Evolutionary conservation across 2,329 filamentous ascomycete species (phyloP), one percentile per base, ranked within the genome.

Genomic region (Arthrocladium fulminans): DNA sequence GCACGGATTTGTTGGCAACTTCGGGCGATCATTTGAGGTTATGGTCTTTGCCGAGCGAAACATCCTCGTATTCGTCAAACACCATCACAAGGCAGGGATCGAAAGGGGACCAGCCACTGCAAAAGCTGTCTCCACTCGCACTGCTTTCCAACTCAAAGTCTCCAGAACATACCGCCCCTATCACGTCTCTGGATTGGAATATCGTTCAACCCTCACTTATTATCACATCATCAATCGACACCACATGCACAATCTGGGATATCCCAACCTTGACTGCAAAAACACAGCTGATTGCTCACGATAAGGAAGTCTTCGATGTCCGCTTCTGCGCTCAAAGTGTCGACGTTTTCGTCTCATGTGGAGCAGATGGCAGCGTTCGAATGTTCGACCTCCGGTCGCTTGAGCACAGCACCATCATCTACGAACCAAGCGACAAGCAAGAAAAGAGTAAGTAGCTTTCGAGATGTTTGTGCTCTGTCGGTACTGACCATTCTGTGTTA

Each of bases 201-300:
- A 94, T 87, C 1, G 84, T 98, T 45, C 95, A 88, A 20, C 92
- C 92, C 0, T 96, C 90, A 65, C 74, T 98, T 47, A 98, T 98
- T 63, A 98, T 98, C 61, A 98, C 92, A 1, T 96, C 89, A 2
- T 97, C 89, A 65, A 98, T 98, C 61, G 92, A 98, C 63, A 98
- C 92, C 1, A 98, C 92, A 4, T 98, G 92, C 69, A 98, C 92
- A 3, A 98, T 98, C 57, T 98, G 92, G 92, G 92, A 98, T 65
- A 98, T 98, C 48, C 92, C 92, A 2, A 96, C 92, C 1, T 74
- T 98, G 54, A 98, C 92, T 0, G 92, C 92, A 45, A 98, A 98
- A 70, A 98, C 92, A 1, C 92, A 98, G 65, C 74, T 98, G 39
- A 98, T 98, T 67, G 92, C 92, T 17, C 92, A 98, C 65, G 92